Evolutionary conservation across 2,329 filamentous ascomycete species (phyloP).

Genomic region (Sporothrix luriei): DNA sequence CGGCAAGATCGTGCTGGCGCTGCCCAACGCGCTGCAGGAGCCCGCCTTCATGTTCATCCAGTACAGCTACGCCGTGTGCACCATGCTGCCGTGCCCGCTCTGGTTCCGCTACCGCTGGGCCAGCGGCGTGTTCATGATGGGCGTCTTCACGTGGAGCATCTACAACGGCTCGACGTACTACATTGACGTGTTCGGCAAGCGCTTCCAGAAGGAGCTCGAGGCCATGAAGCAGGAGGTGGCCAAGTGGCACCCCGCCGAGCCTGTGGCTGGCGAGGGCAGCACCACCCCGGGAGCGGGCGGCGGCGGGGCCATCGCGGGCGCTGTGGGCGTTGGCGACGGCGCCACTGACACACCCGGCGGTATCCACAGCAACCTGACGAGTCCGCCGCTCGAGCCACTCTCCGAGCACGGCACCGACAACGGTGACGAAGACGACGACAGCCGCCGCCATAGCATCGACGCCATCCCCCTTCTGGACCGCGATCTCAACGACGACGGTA

Average conservation of each 20-base stretch:
- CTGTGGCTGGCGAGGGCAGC: conserved; percentile 45
- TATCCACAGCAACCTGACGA: conserved; percentile 29
- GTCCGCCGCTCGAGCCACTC: conserved; percentile 33
- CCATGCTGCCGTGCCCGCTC: conserved; percentile 90
- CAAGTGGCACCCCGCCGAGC: conserved; percentile 69
- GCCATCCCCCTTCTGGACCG: conserved; percentile 61
- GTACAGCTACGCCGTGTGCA: conserved; percentile 84
- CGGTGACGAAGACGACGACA: conserved; percentile 35
- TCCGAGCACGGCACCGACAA: conserved; percentile 29
- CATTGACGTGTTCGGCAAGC: conserved; percentile 95
- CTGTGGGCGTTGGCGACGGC: neutral
- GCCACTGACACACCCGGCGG: neutral
- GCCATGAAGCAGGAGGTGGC: conserved; percentile 83
- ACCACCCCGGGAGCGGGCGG: neutral
- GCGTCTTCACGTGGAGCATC: conserved; percentile 91
- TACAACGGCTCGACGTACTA: conserved; percentile 98
- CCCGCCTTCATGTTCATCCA: conserved; percentile 95
- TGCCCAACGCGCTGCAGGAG: conserved; percentile 78
- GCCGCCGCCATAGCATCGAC: conserved; percentile 48
- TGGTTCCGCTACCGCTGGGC: conserved; percentile 92
- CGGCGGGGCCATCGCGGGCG: neutral
- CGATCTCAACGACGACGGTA: conserved; percentile 41
- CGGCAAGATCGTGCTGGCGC: conserved; percentile 77
- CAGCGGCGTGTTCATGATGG: conserved; percentile 72
- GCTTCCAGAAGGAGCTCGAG: conserved; percentile 96